A percentile compares a stretch with the other conserved stretches of the same genome.
These are phyloP conservation scores for Boletus rex-veris DNA, from an alignment of 768 basidiomycete species.

Conservation along the genomic window DNA sequence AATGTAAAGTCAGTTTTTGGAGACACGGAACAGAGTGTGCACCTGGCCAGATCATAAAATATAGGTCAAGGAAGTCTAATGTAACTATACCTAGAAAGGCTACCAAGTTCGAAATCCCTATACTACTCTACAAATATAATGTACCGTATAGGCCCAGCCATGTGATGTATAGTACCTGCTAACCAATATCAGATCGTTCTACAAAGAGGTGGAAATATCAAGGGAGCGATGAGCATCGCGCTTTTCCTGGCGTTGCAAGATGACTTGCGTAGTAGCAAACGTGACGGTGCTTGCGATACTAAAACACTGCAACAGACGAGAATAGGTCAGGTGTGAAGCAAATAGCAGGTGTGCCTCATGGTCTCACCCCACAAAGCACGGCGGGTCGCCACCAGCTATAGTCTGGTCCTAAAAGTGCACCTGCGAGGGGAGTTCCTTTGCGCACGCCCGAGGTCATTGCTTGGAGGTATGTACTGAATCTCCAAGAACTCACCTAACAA, in stretches of 20 bases:
- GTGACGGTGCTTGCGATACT: slow-evolving; percentile 13
- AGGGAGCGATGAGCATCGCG: not conserved
- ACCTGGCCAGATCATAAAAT: too few species aligned
- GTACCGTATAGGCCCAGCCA: not conserved
- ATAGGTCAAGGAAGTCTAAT: not conserved
- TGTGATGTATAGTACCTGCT: too few species aligned
- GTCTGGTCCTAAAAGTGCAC: slow-evolving; percentile 47
- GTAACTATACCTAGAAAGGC: not conserved
- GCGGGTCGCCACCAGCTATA: slow-evolving; percentile 57
- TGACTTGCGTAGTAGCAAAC: slow-evolving; percentile 13
- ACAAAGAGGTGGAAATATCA: not conserved
- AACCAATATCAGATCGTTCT: not conserved
- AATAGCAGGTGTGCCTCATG: not conserved
- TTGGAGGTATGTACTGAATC: not conserved
- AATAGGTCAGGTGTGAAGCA: not conserved
- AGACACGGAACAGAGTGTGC: too few species aligned
- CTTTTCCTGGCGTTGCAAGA: not conserved
- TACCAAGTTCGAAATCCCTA: not conserved
- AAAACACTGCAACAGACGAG: slow-evolving; percentile 10
- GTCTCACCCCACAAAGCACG: slow-evolving; percentile 44
- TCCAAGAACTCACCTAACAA: slow-evolving; percentile 16
- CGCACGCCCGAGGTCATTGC: slow-evolving; percentile 20
- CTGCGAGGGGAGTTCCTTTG: slow-evolving; percentile 53
- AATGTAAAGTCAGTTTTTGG: not conserved
- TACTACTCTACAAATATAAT: not conserved